These are phyloP conservation scores for Westerdykella ornata DNA, from an alignment of 2,329 filamentous ascomycete species.

Conservation along the genomic window DNA sequence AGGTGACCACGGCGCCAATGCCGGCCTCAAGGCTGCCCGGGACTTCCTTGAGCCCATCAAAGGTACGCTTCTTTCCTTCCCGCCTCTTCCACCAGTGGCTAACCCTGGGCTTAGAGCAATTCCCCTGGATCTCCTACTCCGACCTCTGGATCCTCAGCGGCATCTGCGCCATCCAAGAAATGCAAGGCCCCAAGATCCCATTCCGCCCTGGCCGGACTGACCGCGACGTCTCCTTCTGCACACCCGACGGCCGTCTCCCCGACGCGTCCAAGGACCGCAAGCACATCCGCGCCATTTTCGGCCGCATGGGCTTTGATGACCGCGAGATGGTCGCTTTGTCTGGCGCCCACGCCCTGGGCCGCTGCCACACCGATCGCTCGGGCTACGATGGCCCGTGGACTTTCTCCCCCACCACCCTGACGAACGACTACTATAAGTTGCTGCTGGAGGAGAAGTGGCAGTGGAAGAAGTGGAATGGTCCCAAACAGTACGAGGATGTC, in stretches of 20 bases:
- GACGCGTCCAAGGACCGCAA: constrained; percentile 68
- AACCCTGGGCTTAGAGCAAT: constrained; percentile 52
- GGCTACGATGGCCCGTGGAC: constrained; percentile 81
- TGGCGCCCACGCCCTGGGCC: constrained; percentile 76
- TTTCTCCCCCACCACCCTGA: constrained; percentile 73
- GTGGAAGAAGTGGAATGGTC: constrained; percentile 95
- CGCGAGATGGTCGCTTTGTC: constrained; percentile 88
- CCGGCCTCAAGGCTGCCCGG: constrained; percentile 76
- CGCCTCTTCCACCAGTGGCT: background rate
- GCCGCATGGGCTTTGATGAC: constrained; percentile 96
- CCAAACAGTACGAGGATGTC: constrained; percentile 85
- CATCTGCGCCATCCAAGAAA: constrained; percentile 84
- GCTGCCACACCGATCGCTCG: constrained; percentile 82
- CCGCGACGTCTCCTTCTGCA: constrained; percentile 74
- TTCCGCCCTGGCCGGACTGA: constrained; percentile 84
- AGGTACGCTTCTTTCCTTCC: constrained; percentile 44
- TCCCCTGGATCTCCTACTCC: constrained; percentile 94
- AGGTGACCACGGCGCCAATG: constrained; percentile 85
- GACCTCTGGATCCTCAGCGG: constrained; percentile 94
- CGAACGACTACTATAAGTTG: constrained; percentile 90
- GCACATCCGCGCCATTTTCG: constrained; percentile 87
- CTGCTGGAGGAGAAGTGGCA: constrained; percentile 89
- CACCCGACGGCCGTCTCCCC: constrained; percentile 84
- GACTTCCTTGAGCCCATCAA: constrained; percentile 93
- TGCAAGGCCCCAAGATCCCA: constrained; percentile 80